These are phyloP conservation scores for Colletotrichum orbiculare DNA, from an alignment of 2,329 filamentous ascomycete species.

Conservation along the genomic window DNA sequence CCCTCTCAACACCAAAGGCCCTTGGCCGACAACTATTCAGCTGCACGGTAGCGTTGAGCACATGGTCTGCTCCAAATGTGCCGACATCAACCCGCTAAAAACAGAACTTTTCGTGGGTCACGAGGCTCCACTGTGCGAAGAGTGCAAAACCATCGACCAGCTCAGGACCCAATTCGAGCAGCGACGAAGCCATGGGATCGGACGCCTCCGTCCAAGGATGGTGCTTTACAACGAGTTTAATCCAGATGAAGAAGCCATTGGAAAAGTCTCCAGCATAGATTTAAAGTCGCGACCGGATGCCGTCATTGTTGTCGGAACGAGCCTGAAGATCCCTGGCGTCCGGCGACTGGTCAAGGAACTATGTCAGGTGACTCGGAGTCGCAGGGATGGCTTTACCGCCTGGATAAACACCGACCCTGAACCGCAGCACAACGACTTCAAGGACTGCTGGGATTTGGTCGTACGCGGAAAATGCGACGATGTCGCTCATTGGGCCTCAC, in stretches of 20 bases:
- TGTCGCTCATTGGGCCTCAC: constrained; percentile 78
- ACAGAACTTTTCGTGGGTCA: constrained; percentile 85
- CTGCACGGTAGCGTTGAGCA: constrained; percentile 93
- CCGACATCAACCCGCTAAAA: constrained; percentile 79
- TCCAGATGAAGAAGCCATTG: constrained; percentile 95
- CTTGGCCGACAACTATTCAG: constrained; percentile 94
- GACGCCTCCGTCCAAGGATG: constrained; percentile 88
- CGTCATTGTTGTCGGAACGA: constrained; percentile 94
- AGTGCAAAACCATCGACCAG: constrained; percentile 79
- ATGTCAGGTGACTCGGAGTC: constrained; percentile 85
- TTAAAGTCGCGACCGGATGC: constrained; percentile 88
- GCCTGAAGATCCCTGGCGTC: constrained; percentile 93
- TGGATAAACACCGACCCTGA: constrained; percentile 95
- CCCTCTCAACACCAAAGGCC: constrained; percentile 83
- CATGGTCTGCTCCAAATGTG: constrained; percentile 97
- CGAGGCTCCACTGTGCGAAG: constrained; percentile 80
- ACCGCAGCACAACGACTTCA: constrained; percentile 84
- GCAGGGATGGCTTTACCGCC: constrained; percentile 85
- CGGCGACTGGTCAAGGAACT: constrained; percentile 90
- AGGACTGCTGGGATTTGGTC: constrained; percentile 92
- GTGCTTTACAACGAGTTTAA: constrained; percentile 98
- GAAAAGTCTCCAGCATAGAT: constrained; percentile 88
- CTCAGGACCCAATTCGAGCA: constrained; percentile 81
- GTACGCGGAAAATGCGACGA: constrained; percentile 89
- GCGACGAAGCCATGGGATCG: constrained; percentile 93